Evolutionary conservation across 2,329 filamentous ascomycete genomes (phyloP).

Genomic region (Macrophomina phaseolina): DNA sequence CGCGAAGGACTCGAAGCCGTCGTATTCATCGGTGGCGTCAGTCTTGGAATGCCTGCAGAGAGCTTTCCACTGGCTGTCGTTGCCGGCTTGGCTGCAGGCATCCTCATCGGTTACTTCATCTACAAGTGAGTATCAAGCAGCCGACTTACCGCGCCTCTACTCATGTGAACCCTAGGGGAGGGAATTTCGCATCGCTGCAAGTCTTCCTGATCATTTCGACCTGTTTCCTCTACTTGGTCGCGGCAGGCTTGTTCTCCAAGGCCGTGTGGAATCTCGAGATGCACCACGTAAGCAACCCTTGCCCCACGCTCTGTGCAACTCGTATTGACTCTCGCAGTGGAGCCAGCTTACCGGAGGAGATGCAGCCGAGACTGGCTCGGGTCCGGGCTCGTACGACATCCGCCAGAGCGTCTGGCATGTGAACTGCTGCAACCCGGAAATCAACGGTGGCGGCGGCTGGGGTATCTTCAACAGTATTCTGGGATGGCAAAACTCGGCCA

Average conservation of each 20-base stretch:
- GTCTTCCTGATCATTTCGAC: slow-evolving; percentile 82
- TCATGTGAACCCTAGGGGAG: slow-evolving; percentile 51
- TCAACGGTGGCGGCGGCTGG: slow-evolving; percentile 79
- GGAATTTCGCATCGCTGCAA: slow-evolving; percentile 70
- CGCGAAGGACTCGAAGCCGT: slow-evolving; percentile 86
- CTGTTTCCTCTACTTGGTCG: slow-evolving; percentile 82
- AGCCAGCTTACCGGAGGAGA: slow-evolving; percentile 68
- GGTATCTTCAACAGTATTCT: slow-evolving; percentile 85
- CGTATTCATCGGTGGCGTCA: slow-evolving; percentile 84
- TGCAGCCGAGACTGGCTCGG: slow-evolving; percentile 65
- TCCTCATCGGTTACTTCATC: slow-evolving; percentile 71
- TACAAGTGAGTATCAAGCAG: slow-evolving; percentile 68
- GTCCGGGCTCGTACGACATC: slow-evolving; percentile 81
- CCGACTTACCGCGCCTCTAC: neutral
- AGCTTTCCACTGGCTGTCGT: slow-evolving; percentile 80
- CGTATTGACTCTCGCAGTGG: slow-evolving; percentile 56
- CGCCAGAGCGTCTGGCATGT: slow-evolving; percentile 81
- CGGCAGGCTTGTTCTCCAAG: slow-evolving; percentile 80
- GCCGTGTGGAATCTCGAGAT: slow-evolving; percentile 76
- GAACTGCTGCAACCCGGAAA: slow-evolving; percentile 78
- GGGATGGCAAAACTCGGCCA: slow-evolving; percentile 88
- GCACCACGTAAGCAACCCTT: slow-evolving; percentile 51
- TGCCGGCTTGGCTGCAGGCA: slow-evolving; percentile 71
- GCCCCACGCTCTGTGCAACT: slow-evolving; percentile 11
- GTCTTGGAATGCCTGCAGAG: slow-evolving; percentile 74